These are phyloP conservation scores for Wickerhamiella azyma DNA, from an alignment of 805 yeast species.

Conservation along the genomic window DNA sequence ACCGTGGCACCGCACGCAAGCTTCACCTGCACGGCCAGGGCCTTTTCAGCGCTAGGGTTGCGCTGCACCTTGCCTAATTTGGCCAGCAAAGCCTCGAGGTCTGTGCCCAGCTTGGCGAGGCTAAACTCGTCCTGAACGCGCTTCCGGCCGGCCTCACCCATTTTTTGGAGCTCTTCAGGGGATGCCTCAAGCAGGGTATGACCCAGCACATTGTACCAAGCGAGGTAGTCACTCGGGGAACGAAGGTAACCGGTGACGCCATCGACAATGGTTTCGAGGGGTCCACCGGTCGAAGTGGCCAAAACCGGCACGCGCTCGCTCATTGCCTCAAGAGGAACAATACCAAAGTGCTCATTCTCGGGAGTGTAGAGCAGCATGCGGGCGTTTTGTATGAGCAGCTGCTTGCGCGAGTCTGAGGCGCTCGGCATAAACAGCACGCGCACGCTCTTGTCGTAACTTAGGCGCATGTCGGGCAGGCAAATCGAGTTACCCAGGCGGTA, in stretches of 20 bases:
- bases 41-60: slow-evolving; percentile 9
- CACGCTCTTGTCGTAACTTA: slow-evolving; percentile 17
- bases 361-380: slow-evolving; percentile 75
- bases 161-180: slow-evolving; percentile 14
- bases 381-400: slow-evolving; percentile 42
- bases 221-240: slow-evolving; percentile 18
- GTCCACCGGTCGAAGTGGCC: slow-evolving; percentile 87
- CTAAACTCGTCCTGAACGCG: slow-evolving; percentile 25
- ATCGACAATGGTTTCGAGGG: slow-evolving; percentile 58
- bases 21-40: slow-evolving; percentile 8
- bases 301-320: slow-evolving; percentile 66
- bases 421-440: slow-evolving; percentile 71
- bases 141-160: slow-evolving; percentile 24
- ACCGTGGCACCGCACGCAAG: slow-evolving; percentile 6
- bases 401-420: slow-evolving; percentile 51
- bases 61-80: slow-evolving; percentile 15
- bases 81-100: slow-evolving; percentile 18
- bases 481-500: slow-evolving; percentile 36
- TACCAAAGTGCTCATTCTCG: slow-evolving; percentile 86
- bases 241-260: slow-evolving; percentile 30
- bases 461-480: slow-evolving; percentile 20
- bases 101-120: slow-evolving; percentile 20
- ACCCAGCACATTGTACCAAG: slow-evolving; percentile 27
- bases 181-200: slow-evolving; percentile 18
- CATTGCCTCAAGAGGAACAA: slow-evolving; percentile 96